These are phyloP conservation scores for Ophiostoma pallidulum DNA, from an alignment of 2,329 filamentous ascomycete genomes.

Conservation along the genomic window DNA sequence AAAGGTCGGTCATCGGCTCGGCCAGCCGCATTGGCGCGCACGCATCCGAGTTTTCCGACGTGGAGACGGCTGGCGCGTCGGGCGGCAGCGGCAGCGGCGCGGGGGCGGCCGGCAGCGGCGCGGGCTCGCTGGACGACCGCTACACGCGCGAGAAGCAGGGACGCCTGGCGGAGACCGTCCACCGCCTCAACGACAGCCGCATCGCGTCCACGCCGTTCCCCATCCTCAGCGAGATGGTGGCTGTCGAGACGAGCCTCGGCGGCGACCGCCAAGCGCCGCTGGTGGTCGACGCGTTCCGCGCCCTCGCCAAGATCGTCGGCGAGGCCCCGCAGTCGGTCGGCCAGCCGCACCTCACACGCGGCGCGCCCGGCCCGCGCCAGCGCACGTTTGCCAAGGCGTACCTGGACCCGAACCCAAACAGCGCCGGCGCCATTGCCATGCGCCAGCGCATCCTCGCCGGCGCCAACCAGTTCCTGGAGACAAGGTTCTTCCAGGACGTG, in stretches of 20 bases:
- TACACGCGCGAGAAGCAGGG: slow-evolving; percentile 76
- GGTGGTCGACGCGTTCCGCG: slow-evolving; percentile 72
- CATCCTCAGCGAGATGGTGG: slow-evolving; percentile 64
- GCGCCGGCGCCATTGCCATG: slow-evolving; percentile 53
- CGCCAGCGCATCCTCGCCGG: slow-evolving; percentile 73
- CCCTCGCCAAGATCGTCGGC: slow-evolving; percentile 67
- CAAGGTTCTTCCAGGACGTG: slow-evolving; percentile 67
- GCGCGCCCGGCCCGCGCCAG: slow-evolving; percentile 56
- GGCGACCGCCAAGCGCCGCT: slow-evolving; percentile 62
- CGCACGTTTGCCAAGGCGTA: slow-evolving; percentile 70
- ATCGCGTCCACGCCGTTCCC: slow-evolving; percentile 55
- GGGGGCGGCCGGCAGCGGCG: slow-evolving; percentile 18
- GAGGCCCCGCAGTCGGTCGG: slow-evolving; percentile 52
- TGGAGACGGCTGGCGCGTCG: slow-evolving; percentile 47
- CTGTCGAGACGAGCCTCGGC: slow-evolving; percentile 45
- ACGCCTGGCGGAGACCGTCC: slow-evolving; percentile 70
- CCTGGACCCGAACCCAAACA: slow-evolving; percentile 62
- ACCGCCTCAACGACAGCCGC: slow-evolving; percentile 68
- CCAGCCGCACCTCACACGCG: slow-evolving; percentile 34
- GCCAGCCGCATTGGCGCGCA: slow-evolving; percentile 60
- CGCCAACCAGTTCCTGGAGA: slow-evolving; percentile 70
- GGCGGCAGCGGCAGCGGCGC: slow-evolving; percentile 1
- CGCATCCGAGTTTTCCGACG: slow-evolving; percentile 57
- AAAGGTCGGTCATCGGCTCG: slow-evolving; percentile 79
- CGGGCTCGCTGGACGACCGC: slow-evolving; percentile 57